Conservation (phyloP, 1,284 basidiomycete species). For the Paramarasmius palmivorus region DNA sequence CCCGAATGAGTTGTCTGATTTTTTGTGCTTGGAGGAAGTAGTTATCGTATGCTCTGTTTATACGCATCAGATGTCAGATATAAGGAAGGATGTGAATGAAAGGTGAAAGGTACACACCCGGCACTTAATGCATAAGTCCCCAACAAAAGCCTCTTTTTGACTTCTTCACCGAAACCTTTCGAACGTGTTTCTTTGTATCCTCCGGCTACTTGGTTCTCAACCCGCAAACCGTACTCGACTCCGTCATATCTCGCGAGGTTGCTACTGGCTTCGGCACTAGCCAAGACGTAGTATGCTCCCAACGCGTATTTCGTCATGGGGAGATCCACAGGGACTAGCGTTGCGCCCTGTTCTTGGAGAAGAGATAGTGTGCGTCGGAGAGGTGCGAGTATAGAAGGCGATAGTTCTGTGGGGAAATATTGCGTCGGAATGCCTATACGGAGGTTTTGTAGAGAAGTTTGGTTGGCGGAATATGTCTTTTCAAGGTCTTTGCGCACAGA, state of each 20-base stretch:
- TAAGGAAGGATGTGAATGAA: neutral
- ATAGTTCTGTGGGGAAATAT: constrained; percentile 80
- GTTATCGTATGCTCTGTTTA: constrained; percentile 86
- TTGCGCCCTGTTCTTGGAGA: constrained; percentile 66
- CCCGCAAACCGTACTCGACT: constrained; percentile 62
- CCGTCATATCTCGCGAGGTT: constrained; percentile 93
- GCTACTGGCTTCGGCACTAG: constrained; percentile 92
- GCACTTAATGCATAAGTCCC: constrained; percentile 93
- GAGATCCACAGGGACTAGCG: constrained; percentile 74
- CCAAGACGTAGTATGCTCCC: constrained; percentile 94
- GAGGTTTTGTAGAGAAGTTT: no score
- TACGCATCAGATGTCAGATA: neutral
- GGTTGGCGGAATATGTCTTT: no score
- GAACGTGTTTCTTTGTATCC: constrained; percentile 65
- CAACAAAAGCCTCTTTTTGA: constrained; percentile 85
- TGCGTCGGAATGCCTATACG: no score
- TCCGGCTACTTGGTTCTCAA: constrained; percentile 42
- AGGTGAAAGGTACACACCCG: constrained; percentile 57
- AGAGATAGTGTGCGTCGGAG: constrained; percentile 49
- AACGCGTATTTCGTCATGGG: constrained; percentile 80
- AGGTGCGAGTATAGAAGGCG: constrained; percentile 45
- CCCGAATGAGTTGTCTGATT: constrained; percentile 69
- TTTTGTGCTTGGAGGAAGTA: constrained; percentile 93
- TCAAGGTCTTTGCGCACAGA: constrained; percentile 37
- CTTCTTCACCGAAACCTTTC: constrained; percentile 81